phyloP scores from a whole-genome alignment of 2,329 filamentous ascomycete species.

The Chaetomiaceae sp. region DNA sequence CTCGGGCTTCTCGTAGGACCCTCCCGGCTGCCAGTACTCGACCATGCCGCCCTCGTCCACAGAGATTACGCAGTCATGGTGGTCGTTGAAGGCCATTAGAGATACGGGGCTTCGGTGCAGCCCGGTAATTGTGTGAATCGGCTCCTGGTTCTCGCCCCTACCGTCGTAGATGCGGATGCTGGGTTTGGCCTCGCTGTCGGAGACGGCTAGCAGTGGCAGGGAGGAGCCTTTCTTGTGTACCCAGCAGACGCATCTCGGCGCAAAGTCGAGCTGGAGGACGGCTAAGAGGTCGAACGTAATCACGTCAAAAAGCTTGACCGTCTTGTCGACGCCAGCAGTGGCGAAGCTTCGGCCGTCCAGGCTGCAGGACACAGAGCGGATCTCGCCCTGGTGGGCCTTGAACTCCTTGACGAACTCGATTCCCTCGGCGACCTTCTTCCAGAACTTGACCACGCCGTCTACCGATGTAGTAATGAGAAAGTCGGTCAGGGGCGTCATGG shows the following conservation, averaged over 20 bases:
- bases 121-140: conserved; percentile 71
- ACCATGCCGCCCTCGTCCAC: conserved; percentile 88
- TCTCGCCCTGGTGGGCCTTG: conserved; percentile 80
- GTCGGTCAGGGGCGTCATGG: conserved; percentile 84
- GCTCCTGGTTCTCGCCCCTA: conserved; percentile 70
- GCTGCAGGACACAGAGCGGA: conserved; percentile 78
- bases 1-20: conserved; percentile 82
- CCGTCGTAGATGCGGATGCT: conserved; percentile 84
- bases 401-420: conserved; percentile 99
- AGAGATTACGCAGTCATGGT: conserved; percentile 86
- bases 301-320: conserved; percentile 75
- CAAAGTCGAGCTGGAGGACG: conserved; percentile 73
- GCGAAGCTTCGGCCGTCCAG: conserved; percentile 91
- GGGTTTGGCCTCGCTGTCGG: conserved; percentile 62
- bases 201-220: conserved; percentile 78
- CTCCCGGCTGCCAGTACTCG: conserved; percentile 87
- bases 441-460: conserved; percentile 98
- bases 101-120: conserved; percentile 80
- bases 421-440: conserved; percentile 88
- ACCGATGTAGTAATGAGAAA: conserved; percentile 92
- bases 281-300: conserved; percentile 84
- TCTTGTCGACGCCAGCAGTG: conserved; percentile 74
- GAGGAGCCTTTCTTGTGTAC: conserved; percentile 86
- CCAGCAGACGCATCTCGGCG: conserved; percentile 82
- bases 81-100: conserved; percentile 83